A percentile compares a stretch with the other conserved stretches of the same genome.
These are phyloP conservation scores for Speleostelium caveatum DNA, from an alignment of 78 protist genomes.

Conservation along the genomic window DNA sequence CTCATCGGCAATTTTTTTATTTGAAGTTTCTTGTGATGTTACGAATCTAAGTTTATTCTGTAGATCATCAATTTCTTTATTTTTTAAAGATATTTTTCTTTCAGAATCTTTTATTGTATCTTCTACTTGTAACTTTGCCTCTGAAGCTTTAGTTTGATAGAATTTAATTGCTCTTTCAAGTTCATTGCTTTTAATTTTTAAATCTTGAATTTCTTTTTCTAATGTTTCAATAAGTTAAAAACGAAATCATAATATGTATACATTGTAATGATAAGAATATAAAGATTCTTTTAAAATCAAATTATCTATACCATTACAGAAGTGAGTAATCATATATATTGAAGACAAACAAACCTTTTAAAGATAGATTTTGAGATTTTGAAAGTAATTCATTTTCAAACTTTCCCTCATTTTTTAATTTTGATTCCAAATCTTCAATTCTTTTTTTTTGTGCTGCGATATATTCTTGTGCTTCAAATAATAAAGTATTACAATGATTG, in stretches of 20 bases:
- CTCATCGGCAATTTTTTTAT: constrained; percentile 27
- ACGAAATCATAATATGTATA: not conserved
- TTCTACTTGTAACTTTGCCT: constrained; percentile 20
- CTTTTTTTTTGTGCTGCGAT: not conserved
- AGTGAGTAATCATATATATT: not conserved
- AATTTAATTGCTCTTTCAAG: not conserved
- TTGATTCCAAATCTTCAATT: constrained; percentile 2
- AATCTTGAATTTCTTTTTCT: not conserved
- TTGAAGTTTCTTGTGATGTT: constrained; percentile 1
- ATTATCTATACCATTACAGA: not conserved
- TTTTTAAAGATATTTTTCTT: constrained; percentile 13
- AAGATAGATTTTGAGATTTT: too few species aligned
- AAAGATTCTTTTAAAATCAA: not conserved
- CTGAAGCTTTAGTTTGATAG: not conserved
- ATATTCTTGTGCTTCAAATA: constrained; percentile 1
- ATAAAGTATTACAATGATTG: not conserved
- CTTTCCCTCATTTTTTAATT: constrained; percentile 1
- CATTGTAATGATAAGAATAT: not conserved
- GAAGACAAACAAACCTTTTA: not conserved
- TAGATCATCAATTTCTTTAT: constrained; percentile 34
- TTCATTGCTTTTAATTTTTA: not conserved
- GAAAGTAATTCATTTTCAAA: not conserved
- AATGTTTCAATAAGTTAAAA: not conserved
- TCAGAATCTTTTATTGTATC: constrained; percentile 4
- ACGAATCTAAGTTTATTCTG: not conserved